Evolutionary conservation across 805 yeast genomes (phyloP), one percentile per base, ranked within the genome.

Genomic region (Wickerhamomyces tratensis): DNA sequence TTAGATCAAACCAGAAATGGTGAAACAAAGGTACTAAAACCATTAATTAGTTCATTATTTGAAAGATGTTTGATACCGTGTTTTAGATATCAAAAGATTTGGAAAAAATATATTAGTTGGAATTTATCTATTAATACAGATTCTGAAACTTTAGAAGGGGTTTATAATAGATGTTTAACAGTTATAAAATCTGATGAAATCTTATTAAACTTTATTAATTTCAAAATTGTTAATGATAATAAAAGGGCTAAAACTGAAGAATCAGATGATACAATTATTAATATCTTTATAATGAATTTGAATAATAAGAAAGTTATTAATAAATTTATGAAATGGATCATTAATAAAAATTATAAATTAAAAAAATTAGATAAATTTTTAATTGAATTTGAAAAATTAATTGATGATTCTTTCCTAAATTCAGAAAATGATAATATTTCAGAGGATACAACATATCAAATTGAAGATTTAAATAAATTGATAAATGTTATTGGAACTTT

Each of bases 1-100:
- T 12, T 31, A 11, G 6, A 31, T 13, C 7, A 31, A 31, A 31
- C 13, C 5, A 31, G 13, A 6, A 31, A 43, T 8, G 44, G 59
- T 40, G 63, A 59, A 36, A 39, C 49, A 5, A 40, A 52, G 5
- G 52, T 59, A 8, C 45, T 56, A 14, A 40, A 41, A 9, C 57
- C 59, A 6, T 59, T 68, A 25, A 64, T 74, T 1, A 58, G 60
- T 7, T 62, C 71, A 7, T 53, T 85, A 1, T 89, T 82, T 59
- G 91, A 85, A 56, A 68, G 96, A 43, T 76, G 86, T 14, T 62
- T 91, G 10, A 64, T 85, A 1, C 86, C 94, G 0, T 72, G 80
- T 41, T 83, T 88, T 36, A 61, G 62, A 20, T 65, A 71, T 39
- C 77, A 76, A 31, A 65, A 64, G 13, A 56, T 86, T 15, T 91